Evolutionary conservation across 768 basidiomycete species (phyloP), one percentile per base, ranked within the genome.

Genomic region (Amanita muscaria): DNA sequence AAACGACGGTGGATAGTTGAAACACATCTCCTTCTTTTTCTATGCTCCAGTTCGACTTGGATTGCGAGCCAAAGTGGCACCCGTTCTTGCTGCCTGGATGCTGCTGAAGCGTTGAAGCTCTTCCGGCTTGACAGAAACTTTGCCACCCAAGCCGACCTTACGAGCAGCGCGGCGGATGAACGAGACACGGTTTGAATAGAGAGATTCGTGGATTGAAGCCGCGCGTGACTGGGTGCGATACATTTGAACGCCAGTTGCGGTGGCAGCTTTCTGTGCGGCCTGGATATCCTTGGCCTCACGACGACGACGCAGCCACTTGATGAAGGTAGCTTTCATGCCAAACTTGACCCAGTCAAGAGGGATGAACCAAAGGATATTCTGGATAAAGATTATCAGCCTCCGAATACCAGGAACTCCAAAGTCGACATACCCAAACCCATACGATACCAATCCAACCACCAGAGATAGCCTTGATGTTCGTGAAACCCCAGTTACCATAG

Each of bases 371-470:
- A 93, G 55, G 52, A 96, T 86, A 69, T 97, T 86, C 92, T 92
- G 57, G 41, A 12, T 12, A 10, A 7, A 48, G 11, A 2, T 6
- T 42, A 59, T 8, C 63, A 51, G 18, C 9, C 40, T 39, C 36
- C 34, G n/a, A 9, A 14, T 22, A 31, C 8, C 29, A 11, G 23
- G 38, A n/a, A n/a, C n/a, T n/a, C 21, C 29, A 16, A 18, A 23
- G 14, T 33, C 9, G 45, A 76, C 83, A 32, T 69, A 89, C 88
- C 88, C 89, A 92, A 53, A 93, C 76, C 93, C 93, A 97, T 48
- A 94, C 75, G 53, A 98, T 92, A 67, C 93, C 94, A 53, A 97
- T 88, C 93, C 93, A 97, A 21, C 82, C 87, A 59, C 88, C 93
- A 49, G 85, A 88, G 61, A 97, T 81, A 18, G 68, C 59, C 25